phyloP scores from a whole-genome alignment of 345 rosid species.

The Eucalyptus lansdowneana region DNA sequence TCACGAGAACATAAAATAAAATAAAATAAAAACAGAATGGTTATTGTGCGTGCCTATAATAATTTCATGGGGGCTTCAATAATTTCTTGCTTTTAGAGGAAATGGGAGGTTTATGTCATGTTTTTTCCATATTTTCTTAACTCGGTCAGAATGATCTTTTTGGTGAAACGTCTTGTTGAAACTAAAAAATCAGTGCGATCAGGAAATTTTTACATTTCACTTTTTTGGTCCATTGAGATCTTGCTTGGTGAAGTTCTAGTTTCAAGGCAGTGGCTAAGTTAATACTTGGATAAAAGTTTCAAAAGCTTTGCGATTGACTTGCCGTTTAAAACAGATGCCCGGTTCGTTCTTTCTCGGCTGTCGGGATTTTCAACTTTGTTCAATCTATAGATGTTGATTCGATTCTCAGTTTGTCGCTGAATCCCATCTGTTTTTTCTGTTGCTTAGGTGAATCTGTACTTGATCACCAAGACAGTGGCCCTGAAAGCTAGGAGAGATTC shows the following conservation, averaged over 20 bases:
- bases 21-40: no score
- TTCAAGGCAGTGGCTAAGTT: neutral
- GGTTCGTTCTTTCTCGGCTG: neutral
- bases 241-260: neutral
- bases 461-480: conserved; percentile 2
- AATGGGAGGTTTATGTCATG: neutral
- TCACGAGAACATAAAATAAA: no score
- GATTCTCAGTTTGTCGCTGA: neutral
- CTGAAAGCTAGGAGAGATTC: neutral
- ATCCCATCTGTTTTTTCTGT: neutral
- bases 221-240: neutral
- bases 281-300: neutral
- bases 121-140: neutral
- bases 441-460: conserved; percentile 8
- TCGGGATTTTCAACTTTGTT: neutral
- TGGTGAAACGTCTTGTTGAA: neutral
- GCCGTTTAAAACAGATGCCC: neutral
- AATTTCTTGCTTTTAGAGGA: neutral
- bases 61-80: neutral
- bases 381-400: neutral
- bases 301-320: neutral
- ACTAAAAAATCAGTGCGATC: neutral
- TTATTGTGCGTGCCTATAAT: no score
- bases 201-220: neutral
- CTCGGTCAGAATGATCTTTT: neutral